These are phyloP conservation scores for Penicillium polonicum DNA, from an alignment of 2,329 filamentous ascomycete genomes.

Conservation along the genomic window DNA sequence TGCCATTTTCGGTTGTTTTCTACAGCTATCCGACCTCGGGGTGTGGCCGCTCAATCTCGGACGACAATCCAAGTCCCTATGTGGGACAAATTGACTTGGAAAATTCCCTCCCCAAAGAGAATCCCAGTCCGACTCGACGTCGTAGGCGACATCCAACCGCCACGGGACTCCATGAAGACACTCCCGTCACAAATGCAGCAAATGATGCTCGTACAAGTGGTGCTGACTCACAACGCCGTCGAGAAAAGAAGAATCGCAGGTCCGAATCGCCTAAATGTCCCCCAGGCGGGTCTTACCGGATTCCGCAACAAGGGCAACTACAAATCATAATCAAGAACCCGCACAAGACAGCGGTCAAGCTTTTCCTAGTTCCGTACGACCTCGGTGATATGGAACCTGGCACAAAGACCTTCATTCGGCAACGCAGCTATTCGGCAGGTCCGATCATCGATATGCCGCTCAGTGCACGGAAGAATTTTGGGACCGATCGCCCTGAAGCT, in stretches of 20 bases:
- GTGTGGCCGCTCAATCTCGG: slow-evolving; percentile 61
- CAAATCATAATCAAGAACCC: slow-evolving; percentile 98
- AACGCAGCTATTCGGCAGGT: slow-evolving; percentile 86
- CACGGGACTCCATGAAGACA: slow-evolving; percentile 11
- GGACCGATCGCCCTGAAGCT: slow-evolving; percentile 56
- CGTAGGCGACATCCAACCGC: slow-evolving; percentile 42
- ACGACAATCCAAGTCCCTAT: slow-evolving; percentile 92
- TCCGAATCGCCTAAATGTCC: slow-evolving; percentile 64
- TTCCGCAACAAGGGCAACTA: slow-evolving; percentile 88
- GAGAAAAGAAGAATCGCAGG: slow-evolving; percentile 60
- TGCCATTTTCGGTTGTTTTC: slow-evolving; percentile 92
- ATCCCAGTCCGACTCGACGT: slow-evolving; percentile 37
- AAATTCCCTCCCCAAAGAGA: slow-evolving; percentile 63
- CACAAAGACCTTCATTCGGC: slow-evolving; percentile 92
- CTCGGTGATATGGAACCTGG: slow-evolving; percentile 87
- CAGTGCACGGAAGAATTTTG: slow-evolving; percentile 41
- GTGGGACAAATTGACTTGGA: slow-evolving; percentile 91
- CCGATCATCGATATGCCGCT: slow-evolving; percentile 73
- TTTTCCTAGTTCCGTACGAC: slow-evolving; percentile 93
- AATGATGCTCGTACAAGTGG: slow-evolving; percentile 13
- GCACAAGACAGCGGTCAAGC: slow-evolving; percentile 95
- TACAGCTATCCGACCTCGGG: slow-evolving; percentile 80
- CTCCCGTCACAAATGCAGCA: slow-evolving; percentile 8
- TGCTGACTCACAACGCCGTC: slow-evolving; percentile 44
- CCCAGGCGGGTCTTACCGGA: slow-evolving; percentile 86